Base-by-base conservation (phyloP, 768 basidiomycete species). In the Arthromyces matolae region DNA sequence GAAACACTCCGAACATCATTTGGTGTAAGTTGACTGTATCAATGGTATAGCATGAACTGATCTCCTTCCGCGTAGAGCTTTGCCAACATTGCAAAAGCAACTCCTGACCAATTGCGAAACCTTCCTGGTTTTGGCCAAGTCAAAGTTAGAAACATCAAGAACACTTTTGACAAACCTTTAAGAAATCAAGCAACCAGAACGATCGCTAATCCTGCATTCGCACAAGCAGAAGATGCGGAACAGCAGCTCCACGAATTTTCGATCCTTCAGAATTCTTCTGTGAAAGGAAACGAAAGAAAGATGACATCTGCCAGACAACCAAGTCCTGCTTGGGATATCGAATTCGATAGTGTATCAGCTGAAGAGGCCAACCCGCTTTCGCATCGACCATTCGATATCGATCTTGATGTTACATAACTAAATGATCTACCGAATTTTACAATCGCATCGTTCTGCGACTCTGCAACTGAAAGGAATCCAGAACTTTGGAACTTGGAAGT, bases 41-140 rank as follows among this genome's bases (percentile, higher is more conserved):
- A 29, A 43, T 32, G 36, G 52, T n/a, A n/a, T 13, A 18, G 23
- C 9, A 25, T n/a, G 22, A 8, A 27, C 31, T 45, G 10, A 36
- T 45, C 12, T 25, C 4, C 18, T 3, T 5, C 40, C 24, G 43
- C 36, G 14, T 18, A 97, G 94, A 93, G 89, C 58, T 92, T 98
- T 60, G 80, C 86, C 2, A 81, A 83, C 47, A 89, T 98, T 24
- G 78, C 88, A 8, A 76, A 70, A 42, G 84, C 89, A 5, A 80
- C 84, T 1, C 59, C 83, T 1, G 86, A 89, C 47, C 81, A 85
- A 54, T 70, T 99, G 3, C 80, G 85, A 49, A 81, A 80, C 37
- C 80, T 96, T 19, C 95, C 96, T 1, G 96, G 96, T 1, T 86
- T 98, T 44, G 95, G 94, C 8, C 89, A 89, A 53, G 84, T 93